These are phyloP conservation scores for Capronia coronata DNA, from an alignment of 2,329 filamentous ascomycete species.

Conservation along the genomic window DNA sequence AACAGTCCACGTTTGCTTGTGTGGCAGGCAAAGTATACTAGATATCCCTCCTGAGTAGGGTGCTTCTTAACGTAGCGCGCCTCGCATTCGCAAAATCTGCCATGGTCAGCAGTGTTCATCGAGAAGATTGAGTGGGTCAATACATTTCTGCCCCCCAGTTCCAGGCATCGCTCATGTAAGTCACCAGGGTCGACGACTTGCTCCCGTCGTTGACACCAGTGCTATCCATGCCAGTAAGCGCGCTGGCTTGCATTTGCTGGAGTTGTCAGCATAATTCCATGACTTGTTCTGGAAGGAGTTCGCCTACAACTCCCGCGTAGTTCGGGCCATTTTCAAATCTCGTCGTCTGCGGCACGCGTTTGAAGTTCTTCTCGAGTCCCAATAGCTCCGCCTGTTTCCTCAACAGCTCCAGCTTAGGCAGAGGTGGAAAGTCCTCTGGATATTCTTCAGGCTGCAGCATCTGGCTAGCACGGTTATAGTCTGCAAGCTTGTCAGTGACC, in stretches of 20 bases:
- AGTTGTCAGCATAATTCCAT: too few species aligned
- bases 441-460: conserved; percentile 11
- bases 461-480: conserved; percentile 4
- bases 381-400: conserved; percentile 5
- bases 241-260: conserved; percentile 11
- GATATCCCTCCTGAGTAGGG: conserved; percentile 2
- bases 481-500: not conserved
- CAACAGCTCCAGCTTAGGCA: conserved; percentile 4
- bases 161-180: conserved; percentile 10
- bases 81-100: conserved; percentile 10
- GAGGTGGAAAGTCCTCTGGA: conserved; percentile 9
- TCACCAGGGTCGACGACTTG: conserved; percentile 3
- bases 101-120: not conserved
- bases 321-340: conserved; percentile 8
- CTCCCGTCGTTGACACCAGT: conserved; percentile 11
- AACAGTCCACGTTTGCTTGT: conserved; percentile 4
- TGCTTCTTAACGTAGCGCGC: conserved; percentile 6
- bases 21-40: conserved; percentile 9
- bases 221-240: conserved; percentile 9
- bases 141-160: conserved; percentile 13
- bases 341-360: conserved; percentile 9
- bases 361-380: conserved; percentile 3
- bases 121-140: not conserved
- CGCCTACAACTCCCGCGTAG: conserved; percentile 3
- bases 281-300: too few species aligned